Evolutionary conservation across 2,329 filamentous ascomycete genomes (phyloP).

Genomic region (Colletotrichum brevisporum): DNA sequence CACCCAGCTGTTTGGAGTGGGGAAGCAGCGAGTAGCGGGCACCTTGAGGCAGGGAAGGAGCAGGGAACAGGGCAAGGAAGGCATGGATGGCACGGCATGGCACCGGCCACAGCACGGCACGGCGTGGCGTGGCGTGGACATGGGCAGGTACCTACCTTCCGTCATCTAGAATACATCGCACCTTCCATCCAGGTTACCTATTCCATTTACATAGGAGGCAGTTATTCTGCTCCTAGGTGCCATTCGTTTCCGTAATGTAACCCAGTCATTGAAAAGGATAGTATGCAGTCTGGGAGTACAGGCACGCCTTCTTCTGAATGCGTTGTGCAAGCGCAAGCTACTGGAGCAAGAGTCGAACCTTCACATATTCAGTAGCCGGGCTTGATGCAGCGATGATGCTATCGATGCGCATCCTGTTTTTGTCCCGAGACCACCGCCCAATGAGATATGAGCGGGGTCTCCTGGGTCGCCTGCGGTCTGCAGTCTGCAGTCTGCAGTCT

Average conservation of each 20-base stretch:
- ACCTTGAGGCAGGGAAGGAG: background rate
- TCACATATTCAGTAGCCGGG: background rate
- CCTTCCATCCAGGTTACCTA: too few species aligned
- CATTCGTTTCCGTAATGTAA: too few species aligned
- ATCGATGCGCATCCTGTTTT: constrained; percentile 39
- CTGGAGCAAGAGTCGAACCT: background rate
- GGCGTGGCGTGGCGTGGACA: too few species aligned
- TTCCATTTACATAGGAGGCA: too few species aligned
- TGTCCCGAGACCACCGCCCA: constrained; percentile 33
- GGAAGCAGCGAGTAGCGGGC: too few species aligned
- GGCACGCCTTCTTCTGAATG: background rate
- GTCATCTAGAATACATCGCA: too few species aligned
- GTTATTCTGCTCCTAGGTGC: too few species aligned
- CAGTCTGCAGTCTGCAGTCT: background rate
- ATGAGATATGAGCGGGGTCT: constrained; percentile 35
- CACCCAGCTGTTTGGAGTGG: too few species aligned
- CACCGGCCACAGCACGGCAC: too few species aligned
- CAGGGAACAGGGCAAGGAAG: background rate
- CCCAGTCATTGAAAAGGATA: background rate
- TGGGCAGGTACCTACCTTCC: background rate
- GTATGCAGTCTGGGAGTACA: background rate
- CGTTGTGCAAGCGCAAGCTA: background rate
- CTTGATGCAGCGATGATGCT: constrained; percentile 42
- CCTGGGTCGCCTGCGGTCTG: background rate
- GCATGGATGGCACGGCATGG: too few species aligned